phyloP scores from a whole-genome alignment of 129 eudicot species.

The Tagetes patula region DNA sequence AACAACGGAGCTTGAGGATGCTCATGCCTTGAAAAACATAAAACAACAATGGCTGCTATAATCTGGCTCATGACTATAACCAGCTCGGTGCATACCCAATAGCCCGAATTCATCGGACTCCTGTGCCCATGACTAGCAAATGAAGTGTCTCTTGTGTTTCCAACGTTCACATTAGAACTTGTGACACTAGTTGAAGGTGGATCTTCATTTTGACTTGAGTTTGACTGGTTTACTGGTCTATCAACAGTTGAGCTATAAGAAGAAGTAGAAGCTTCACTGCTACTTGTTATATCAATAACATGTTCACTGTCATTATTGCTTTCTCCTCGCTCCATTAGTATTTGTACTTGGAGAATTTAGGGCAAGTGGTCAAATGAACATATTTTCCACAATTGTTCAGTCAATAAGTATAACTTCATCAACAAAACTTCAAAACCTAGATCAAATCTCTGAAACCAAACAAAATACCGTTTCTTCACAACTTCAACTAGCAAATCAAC shows the following conservation, averaged over 20 bases:
- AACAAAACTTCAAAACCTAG: not conserved
- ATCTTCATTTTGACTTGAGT: constrained; percentile 39
- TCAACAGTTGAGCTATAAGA: constrained; percentile 35
- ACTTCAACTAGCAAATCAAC: not conserved
- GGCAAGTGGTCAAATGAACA: constrained; percentile 14
- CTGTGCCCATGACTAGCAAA: constrained; percentile 16
- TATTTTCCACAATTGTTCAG: constrained; percentile 3
- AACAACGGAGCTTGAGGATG: constrained; percentile 8
- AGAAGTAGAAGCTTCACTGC: constrained; percentile 52
- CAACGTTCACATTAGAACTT: constrained; percentile 17
- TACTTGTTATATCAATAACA: constrained; percentile 63
- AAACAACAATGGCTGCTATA: constrained; percentile 16
- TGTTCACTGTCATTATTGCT: constrained; percentile 44
- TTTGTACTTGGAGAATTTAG: constrained; percentile 28
- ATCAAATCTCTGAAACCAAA: constrained; percentile 10
- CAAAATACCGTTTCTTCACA: not conserved
- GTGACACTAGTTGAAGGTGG: constrained; percentile 41
- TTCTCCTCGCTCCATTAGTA: constrained; percentile 56
- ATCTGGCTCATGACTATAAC: constrained; percentile 13
- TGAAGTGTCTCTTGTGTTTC: constrained; percentile 48
- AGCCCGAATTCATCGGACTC: constrained; percentile 17
- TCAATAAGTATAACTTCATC: constrained; percentile 7
- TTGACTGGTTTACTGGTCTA: constrained; percentile 32
- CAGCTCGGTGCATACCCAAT: constrained; percentile 15
- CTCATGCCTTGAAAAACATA: constrained; percentile 13